Evolutionary conservation across 495 filamentous ascomycete species (phyloP), one percentile per base, ranked within the genome.

Genomic region (Aspergillus kassunensis): DNA sequence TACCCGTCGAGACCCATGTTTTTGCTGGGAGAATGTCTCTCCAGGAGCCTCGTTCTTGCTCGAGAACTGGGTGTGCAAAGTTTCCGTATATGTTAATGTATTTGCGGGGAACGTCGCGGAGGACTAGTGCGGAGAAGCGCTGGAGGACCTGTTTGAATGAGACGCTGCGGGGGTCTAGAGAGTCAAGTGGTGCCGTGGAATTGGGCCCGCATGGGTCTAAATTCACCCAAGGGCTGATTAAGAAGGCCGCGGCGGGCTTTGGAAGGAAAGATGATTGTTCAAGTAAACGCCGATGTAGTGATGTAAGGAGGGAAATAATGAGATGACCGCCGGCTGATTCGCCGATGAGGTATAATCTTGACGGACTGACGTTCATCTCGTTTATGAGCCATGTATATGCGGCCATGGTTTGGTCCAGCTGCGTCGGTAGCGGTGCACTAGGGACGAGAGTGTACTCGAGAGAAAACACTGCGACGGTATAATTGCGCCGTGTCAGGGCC

Each of bases 271-370:
- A 11, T 15, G 31, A 25, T 12, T n/a, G 21, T 5, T 25, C 13
- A 25, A 4, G 12, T 12, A 39, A 12, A 33, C 10, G 30, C 18
- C 45, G 40, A 12, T 37, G 23, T 1, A 52, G 40, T 6, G 49
- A 11, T 6, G 24, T 34, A 6, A 52, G 49, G 1, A 52, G 33
- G 39, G 49, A 52, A 15, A 52, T 15, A 3, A 52, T 44, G 2
- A 52, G 39, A n/a, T 52, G 49, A 9, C 49, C 49, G 9, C 49
- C 49, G 20, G 49, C 49, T 18, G 49, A 52, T 52, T 52, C 49
- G 21, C 49, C 41, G 15, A 52, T 29, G 41, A 52, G 49, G 49
- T 52, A 52, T 27, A 52, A 21, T 21, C 39, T 52, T 4, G 40
- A 27, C n/a, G 49, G 31, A 15, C 29, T 24, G 13, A 45, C 24